phyloP scores from a whole-genome alignment of 208 protist genomes.

The Acanthamoeba lenticulata region DNA sequence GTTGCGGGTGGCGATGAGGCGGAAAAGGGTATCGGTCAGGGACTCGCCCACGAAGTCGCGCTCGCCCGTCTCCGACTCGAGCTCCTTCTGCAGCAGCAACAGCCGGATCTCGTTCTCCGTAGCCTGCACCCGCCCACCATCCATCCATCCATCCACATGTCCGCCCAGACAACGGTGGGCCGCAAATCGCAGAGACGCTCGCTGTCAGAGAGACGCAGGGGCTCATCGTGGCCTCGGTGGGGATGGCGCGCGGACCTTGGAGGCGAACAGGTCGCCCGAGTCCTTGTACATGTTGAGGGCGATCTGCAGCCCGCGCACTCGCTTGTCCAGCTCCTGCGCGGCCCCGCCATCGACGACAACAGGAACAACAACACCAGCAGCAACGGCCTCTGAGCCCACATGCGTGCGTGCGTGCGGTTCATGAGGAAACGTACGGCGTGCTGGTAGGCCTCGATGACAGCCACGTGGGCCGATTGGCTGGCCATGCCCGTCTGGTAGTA shows the following conservation, averaged over 20 bases:
- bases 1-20: slow-evolving; percentile 10
- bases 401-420: neutral
- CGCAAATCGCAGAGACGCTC: no score
- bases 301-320: slow-evolving; percentile 1
- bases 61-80: slow-evolving; percentile 37
- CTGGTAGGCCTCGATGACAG: slow-evolving; percentile 51
- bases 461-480: slow-evolving; percentile 48
- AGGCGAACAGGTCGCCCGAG: slow-evolving; percentile 5
- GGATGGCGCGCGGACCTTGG: neutral
- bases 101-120: slow-evolving; percentile 74
- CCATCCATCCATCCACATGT: neutral
- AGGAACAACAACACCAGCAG: neutral
- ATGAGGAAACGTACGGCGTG: slow-evolving; percentile 39
- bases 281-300: slow-evolving; percentile 44
- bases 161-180: no score
- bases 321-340: neutral
- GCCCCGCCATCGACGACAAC: neutral
- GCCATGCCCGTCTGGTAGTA: slow-evolving; percentile 66
- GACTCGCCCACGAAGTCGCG: slow-evolving; percentile 69
- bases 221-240: neutral
- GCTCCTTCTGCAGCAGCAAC: slow-evolving; percentile 66
- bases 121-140: slow-evolving; percentile 2
- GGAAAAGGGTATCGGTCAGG: slow-evolving; percentile 69
- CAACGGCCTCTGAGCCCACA: no score
- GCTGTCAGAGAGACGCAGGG: no score